These are phyloP conservation scores for Silene uniflora DNA, from an alignment of 148 eudicot genomes.

Conservation along the genomic window DNA sequence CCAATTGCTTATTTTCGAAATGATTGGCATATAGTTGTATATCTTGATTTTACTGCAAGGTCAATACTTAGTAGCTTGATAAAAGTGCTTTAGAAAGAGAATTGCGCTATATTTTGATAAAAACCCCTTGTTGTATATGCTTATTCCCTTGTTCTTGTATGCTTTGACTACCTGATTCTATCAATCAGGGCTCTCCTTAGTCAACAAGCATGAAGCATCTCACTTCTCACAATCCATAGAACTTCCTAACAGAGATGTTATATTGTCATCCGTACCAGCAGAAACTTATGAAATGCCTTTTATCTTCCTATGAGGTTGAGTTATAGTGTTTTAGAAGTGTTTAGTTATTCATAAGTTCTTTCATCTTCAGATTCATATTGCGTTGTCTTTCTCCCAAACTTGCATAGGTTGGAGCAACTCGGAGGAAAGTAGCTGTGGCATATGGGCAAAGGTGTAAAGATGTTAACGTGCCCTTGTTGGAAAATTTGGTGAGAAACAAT, in stretches of 20 bases:
- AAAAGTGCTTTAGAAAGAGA: constrained; percentile 4
- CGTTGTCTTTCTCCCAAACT: constrained; percentile 15
- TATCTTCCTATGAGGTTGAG: not conserved
- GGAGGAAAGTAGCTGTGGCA: constrained; percentile 70
- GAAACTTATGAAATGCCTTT: not conserved
- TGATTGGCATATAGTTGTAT: not conserved
- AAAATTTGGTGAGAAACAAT: constrained; percentile 64
- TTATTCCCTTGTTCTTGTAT: too few relatives aligned
- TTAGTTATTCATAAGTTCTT: constrained; percentile 11
- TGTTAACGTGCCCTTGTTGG: constrained; percentile 65
- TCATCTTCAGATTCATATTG: constrained; percentile 4
- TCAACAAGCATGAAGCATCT: too few relatives aligned
- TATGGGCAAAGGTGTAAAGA: constrained; percentile 83
- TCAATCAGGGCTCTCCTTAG: not conserved
- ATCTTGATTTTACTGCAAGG: not conserved
- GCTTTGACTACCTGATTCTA: too few relatives aligned
- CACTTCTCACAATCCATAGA: too few relatives aligned
- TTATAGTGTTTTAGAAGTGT: not conserved
- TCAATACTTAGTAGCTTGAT: not conserved
- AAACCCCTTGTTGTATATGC: not conserved
- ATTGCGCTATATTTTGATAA: not conserved
- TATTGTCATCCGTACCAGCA: not conserved
- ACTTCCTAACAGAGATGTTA: too few relatives aligned
- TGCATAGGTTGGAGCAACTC: constrained; percentile 74
- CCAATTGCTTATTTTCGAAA: not conserved